Conservation (phyloP, 2,329 filamentous ascomycete genomes). For the Fusarium sp. region DNA sequence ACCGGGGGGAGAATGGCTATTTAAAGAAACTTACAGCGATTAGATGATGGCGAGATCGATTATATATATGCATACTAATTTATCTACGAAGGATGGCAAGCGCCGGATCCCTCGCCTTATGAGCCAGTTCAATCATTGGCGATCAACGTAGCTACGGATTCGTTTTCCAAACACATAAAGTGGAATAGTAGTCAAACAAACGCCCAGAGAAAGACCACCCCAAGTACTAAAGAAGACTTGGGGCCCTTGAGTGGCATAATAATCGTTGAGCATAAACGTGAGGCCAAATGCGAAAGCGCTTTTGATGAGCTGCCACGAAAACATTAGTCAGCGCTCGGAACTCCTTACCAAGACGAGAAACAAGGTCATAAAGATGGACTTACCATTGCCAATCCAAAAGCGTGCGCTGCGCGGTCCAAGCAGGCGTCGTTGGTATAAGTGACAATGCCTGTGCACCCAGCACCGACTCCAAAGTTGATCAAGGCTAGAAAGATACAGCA, state of each 20-base stretch:
- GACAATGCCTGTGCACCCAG: conserved; percentile 5
- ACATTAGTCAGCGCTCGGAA: not conserved
- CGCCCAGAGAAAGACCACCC: not conserved
- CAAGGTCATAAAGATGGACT: not conserved
- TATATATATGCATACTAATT: too few relatives aligned
- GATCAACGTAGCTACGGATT: not conserved
- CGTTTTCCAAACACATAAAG: conserved; percentile 4
- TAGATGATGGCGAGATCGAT: not conserved
- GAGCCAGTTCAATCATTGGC: not conserved
- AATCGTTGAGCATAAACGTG: conserved; percentile 11
- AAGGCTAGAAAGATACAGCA: conserved; percentile 8
- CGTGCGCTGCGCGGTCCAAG: not conserved
- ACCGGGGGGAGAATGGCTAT: not conserved
- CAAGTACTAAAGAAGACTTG: conserved; percentile 7
- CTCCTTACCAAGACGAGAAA: too few relatives aligned
- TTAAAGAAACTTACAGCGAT: not conserved
- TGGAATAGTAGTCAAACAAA: conserved; percentile 7
- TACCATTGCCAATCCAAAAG: conserved; percentile 8
- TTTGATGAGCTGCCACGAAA: not conserved
- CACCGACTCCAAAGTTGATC: conserved; percentile 1
- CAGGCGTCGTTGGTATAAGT: conserved; percentile 11
- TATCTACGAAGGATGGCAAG: too few relatives aligned
- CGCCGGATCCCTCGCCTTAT: too few relatives aligned
- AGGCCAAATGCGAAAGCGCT: conserved; percentile 3
- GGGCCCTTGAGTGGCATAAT: not conserved